Conservation (phyloP, 306 rosid genomes). For the Cicer bijugum region DNA sequence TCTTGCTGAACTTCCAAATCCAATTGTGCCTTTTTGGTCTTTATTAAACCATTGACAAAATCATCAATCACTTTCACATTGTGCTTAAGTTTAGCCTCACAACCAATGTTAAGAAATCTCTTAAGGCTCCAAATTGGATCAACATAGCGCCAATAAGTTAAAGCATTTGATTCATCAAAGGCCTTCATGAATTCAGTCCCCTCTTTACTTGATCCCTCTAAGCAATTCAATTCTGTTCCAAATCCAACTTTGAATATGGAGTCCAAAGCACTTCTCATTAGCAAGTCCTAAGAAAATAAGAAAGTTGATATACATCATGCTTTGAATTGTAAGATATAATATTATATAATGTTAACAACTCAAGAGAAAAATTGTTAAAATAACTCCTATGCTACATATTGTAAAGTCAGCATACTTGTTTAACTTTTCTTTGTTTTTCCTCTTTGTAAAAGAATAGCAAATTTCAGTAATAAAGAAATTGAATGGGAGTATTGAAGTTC, state of each 20-base stretch:
- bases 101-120: constrained; percentile 65
- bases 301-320: constrained; percentile 14
- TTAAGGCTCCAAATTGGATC: constrained; percentile 83
- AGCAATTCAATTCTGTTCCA: constrained; percentile 74
- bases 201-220: constrained; percentile 65
- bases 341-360: neutral
- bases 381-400: neutral
- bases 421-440: no score
- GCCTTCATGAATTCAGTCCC: constrained; percentile 68
- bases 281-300: constrained; percentile 51
- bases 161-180: constrained; percentile 75
- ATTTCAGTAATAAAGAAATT: no score
- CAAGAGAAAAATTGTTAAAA: neutral
- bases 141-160: constrained; percentile 63
- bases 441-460: no score
- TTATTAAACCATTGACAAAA: constrained; percentile 60
- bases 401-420: neutral
- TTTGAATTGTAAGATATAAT: neutral
- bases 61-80: constrained; percentile 54
- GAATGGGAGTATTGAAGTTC: no score
- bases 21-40: constrained; percentile 50
- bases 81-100: constrained; percentile 61
- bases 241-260: constrained; percentile 89
- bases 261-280: constrained; percentile 72
- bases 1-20: constrained; percentile 45